phyloP scores from a whole-genome alignment of 1,284 basidiomycete species.

The Ganoderma leucocontextum region DNA sequence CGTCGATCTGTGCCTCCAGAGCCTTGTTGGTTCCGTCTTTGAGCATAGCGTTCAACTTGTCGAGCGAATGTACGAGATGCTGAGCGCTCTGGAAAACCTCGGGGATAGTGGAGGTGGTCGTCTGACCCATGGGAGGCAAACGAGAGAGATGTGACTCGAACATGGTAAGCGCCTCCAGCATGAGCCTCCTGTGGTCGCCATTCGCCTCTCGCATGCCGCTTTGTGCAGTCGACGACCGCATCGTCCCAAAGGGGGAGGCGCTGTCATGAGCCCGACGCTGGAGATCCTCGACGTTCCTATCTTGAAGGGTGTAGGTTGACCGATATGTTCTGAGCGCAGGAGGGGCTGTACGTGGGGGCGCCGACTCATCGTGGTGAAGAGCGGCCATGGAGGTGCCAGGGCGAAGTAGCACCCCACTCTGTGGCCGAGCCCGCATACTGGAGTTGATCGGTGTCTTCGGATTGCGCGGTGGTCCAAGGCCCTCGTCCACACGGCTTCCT shows the following conservation, averaged over 20 bases:
- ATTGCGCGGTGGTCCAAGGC: slow-evolving; percentile 30
- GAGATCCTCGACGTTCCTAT: slow-evolving; percentile 31
- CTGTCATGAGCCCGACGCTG: slow-evolving; percentile 30
- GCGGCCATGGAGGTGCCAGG: slow-evolving; percentile 63
- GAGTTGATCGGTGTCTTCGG: slow-evolving; percentile 38
- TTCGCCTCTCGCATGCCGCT: slow-evolving; percentile 37
- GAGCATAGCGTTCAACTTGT: slow-evolving; percentile 68
- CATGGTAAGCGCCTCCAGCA: slow-evolving; percentile 72
- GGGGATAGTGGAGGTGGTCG: slow-evolving; percentile 50
- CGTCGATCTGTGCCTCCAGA: slow-evolving; percentile 74
- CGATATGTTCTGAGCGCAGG: slow-evolving; percentile 45
- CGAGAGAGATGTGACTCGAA: slow-evolving; percentile 72
- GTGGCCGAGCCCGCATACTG: slow-evolving; percentile 29
- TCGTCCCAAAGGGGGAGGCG: slow-evolving; percentile 36
- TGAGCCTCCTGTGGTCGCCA: slow-evolving; percentile 69
- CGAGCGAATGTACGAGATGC: slow-evolving; percentile 68
- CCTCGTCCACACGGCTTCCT: slow-evolving; percentile 27
- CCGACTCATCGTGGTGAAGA: slow-evolving; percentile 42
- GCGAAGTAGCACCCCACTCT: slow-evolving; percentile 40
- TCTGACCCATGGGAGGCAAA: slow-evolving; percentile 53
- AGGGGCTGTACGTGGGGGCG: slow-evolving; percentile 46
- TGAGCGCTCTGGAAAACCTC: slow-evolving; percentile 69
- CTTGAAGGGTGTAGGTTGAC: slow-evolving; percentile 39
- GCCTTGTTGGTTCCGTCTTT: slow-evolving; percentile 62
- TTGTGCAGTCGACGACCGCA: slow-evolving; percentile 31